Base-by-base conservation (phyloP, 768 basidiomycete species). In the Podaxis sp. region DNA sequence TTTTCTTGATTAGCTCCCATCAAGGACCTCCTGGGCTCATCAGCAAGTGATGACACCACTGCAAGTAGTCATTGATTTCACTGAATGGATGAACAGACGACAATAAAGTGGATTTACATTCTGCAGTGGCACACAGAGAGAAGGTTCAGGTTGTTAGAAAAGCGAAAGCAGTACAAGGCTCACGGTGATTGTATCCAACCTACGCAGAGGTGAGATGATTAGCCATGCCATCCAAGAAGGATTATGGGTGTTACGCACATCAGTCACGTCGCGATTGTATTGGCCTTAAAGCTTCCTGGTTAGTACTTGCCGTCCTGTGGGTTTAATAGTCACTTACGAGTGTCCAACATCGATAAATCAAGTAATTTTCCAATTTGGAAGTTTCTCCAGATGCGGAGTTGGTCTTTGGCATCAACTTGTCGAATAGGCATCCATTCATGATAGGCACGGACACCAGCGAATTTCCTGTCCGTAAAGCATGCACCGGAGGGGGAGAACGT, bases 401-500 rank as follows among this genome's bases (percentile, higher is more conserved):
- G 76, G 69, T 85, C 82, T 54, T 77, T 77, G 1, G 77, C 75
- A 42, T 77, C 77, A 16, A 86, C 81, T 62, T 85, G 82, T 9
- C 85, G 77, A 61, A 86, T 82, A 11, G 83, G 84, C 73, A 86
- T 78, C 84, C 84, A 85, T 62, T 85, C 83, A 65, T 85, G 82
- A 65, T 84, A 84, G 0, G 82, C 83, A 32, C 83, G 73, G 25
- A 85, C 78, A 6, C 82, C 85, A 47, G 84, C 82, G 2, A 83
- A 68, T 68, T 86, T 86, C 36, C 85, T 72, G 66, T 85, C 81
- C 4, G 82, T 82, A 71, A 85, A 85, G 65, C 82, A 82, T 11
- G 81, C 82, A 2, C 79, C 81, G 1, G 82, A 81, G 1, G 80
- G 68, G 2, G 82, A 82, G 67, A 81, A 83, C 16, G 72, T 64